These are phyloP conservation scores for Nicotiana knightiana DNA, from an alignment of 257 asterid genomes.

Conservation along the genomic window DNA sequence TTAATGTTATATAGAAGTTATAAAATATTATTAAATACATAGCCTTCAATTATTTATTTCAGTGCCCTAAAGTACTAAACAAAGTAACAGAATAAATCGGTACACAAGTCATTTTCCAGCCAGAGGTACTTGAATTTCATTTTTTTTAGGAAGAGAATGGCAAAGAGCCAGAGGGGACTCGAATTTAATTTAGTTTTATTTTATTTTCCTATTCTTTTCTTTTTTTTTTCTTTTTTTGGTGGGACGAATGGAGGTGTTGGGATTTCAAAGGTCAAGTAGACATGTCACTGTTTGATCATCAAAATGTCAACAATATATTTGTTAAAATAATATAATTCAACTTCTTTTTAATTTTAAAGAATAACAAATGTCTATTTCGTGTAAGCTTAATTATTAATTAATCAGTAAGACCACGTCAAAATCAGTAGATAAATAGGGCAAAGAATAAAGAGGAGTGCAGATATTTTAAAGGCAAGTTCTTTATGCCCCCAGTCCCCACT, in stretches of 20 bases:
- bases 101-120: not conserved
- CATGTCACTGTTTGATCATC: not conserved
- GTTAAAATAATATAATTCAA: not conserved
- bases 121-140: not conserved
- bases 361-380: not conserved
- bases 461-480: not conserved
- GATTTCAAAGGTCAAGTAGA: not conserved
- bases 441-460: not conserved
- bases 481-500: not conserved
- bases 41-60: not conserved
- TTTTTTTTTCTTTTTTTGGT: not conserved
- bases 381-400: not conserved
- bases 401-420: not conserved
- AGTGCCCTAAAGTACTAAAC: not conserved
- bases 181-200: not conserved
- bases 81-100: constrained; percentile 2
- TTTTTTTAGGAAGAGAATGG: not conserved
- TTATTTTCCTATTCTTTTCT: not conserved
- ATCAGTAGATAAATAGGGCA: not conserved
- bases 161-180: not conserved
- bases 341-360: not conserved
- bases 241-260: not conserved
- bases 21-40: not conserved
- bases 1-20: not conserved
- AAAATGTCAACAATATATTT: not conserved